A percentile compares a stretch with the other conserved stretches of the same genome.
These are phyloP conservation scores for Mortierella sp. DNA, from an alignment of 371 early-diverging fungal genomes.

Conservation along the genomic window DNA sequence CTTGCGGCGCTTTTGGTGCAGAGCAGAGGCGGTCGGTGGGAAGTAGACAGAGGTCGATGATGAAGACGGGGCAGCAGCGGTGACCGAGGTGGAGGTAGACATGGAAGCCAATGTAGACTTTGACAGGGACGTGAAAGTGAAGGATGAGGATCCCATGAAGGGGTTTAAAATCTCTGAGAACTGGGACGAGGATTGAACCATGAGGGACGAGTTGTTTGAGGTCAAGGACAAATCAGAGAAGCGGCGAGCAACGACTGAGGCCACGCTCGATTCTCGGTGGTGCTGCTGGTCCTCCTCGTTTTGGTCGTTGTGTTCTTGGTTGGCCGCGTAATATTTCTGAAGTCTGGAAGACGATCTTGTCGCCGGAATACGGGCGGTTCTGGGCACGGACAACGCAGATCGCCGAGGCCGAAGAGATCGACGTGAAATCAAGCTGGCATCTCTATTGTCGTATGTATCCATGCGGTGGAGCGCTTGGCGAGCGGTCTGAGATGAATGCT, in stretches of 20 bases:
- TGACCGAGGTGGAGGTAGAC: neutral
- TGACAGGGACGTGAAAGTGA: neutral
- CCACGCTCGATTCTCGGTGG: neutral
- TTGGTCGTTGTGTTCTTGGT: neutral
- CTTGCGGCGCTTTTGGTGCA: slow-evolving; percentile 56
- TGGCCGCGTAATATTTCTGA: neutral
- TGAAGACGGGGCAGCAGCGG: neutral
- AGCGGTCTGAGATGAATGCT: neutral
- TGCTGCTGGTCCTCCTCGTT: neutral
- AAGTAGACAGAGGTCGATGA: slow-evolving; percentile 26
- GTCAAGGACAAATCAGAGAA: neutral
- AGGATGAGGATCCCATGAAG: neutral
- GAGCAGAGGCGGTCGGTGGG: slow-evolving; percentile 50
- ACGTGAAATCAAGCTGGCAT: neutral
- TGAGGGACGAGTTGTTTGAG: neutral
- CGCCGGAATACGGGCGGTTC: neutral
- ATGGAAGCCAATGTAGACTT: neutral
- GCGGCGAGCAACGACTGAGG: neutral
- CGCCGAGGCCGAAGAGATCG: neutral
- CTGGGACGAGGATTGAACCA: neutral
- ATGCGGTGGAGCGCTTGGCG: neutral
- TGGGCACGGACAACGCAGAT: neutral
- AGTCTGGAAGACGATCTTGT: slow-evolving; percentile 3
- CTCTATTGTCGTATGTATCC: neutral
- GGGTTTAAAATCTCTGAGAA: neutral